Evolutionary conservation across 2,329 filamentous ascomycete species (phyloP), one percentile per base, ranked within the genome.

Genomic region (Pseudocercospora eumusae): DNA sequence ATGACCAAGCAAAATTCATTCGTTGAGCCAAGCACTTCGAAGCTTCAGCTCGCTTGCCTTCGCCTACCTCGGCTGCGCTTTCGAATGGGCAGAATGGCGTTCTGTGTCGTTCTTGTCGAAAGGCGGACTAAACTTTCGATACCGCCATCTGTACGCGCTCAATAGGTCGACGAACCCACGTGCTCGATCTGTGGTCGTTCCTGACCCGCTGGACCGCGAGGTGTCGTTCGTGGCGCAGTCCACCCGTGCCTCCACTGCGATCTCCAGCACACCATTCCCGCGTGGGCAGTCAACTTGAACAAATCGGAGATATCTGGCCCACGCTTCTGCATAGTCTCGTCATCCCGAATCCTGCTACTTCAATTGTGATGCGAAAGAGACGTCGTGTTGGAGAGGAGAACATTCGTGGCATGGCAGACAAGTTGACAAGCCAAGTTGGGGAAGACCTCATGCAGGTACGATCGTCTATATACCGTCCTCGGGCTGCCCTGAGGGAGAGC

Each of bases 391-490:
- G 9, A 47, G 44, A 23, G 9, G 44, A 18, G 20, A 25, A 13
- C 20, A 23, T 47, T 21, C 18, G 21, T 25, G 9, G 44, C 20
- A 20, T 25, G 20, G 44, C 20, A 25, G 10, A 23, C 9, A 25
- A 18, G 44, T 18, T 15, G 10, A 23, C 9, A 25, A 23, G 44
- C 42, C 23, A 31, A 57, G 20, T 49, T 31, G 18, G 42, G 45
- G 20, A 57, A 57, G 23, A 25, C 42, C 28, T 10, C 15, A 27
- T 57, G 44, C 44, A 57, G 56, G 44, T 49, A 57, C 42, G 45
- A 18, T n/a, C n/a, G n/a, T n/a, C 44, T 15, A 47, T 57, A 18
- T 40, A 40, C 15, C 36, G 36, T 40, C 15, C 31, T 33, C 11
- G 31, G 15, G 31, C 31, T 33, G 4, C 9, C 28, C 31, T 33